Evolutionary conservation across 2,329 filamentous ascomycete genomes (phyloP), one percentile per base, ranked within the genome.

Genomic region (Trichothecium roseum): DNA sequence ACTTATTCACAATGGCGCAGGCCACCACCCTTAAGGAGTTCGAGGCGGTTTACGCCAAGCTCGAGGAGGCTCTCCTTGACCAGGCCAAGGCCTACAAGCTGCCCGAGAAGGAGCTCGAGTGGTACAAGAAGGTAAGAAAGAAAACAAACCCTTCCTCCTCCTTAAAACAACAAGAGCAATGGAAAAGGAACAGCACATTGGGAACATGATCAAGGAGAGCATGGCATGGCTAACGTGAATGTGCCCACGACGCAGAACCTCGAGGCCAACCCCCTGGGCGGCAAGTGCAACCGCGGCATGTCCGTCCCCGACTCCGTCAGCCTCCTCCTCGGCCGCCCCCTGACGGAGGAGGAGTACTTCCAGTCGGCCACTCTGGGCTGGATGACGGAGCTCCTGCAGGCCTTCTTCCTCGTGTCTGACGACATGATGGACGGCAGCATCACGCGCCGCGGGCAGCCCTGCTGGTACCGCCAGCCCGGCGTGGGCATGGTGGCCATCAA

Each of bases 271-370:
- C 78, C 85, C 6, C 68, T 91, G 36, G 91, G 91, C 49, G 91
- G 91, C 56, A 98, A 98, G 72, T 94, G 88, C 69, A 98, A 98
- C 68, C 86, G 91, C 54, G 91, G 91, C 65, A 93, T 98, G 77
- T 96, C 88, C 32, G 89, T 96, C 41, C 82, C 91, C 47, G 91
- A 98, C 65, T 91, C 87, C 32, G 79, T 81, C 45, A 81, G 85
- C 45, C 69, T 91, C 51, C 78, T 96, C 43, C 74, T 88, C 53
- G 70, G 62, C 47, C 67, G 75, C 48, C 66, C 82, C 37, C 77
- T 96, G 45, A 74, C 68, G 45, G 72, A 84, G 42, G 75, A 89
- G 39, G 82, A 96, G 64, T 94, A 88, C 71, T 91, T 93, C 68
- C 70, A 84, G 49, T 72, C 89, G 32, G 84, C 87, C 30, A 82